Evolutionary conservation across 805 yeast species (phyloP).

Genomic region (Wickerhamiella occidentalis): DNA sequence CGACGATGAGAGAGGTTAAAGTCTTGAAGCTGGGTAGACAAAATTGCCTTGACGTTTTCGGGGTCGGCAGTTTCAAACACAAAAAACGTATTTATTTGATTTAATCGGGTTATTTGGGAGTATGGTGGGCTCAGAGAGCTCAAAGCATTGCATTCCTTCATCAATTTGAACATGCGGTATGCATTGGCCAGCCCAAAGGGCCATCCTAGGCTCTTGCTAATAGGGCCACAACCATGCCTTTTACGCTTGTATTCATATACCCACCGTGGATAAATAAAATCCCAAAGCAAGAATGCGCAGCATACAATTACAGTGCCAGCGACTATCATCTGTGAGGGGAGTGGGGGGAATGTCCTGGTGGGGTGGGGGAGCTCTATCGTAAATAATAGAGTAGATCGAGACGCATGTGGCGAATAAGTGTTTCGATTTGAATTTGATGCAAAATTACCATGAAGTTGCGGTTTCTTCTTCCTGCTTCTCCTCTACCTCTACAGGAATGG

Average conservation of each 20-base stretch:
- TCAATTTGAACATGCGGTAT: not conserved
- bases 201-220: conserved; percentile 1
- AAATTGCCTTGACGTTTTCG: conserved; percentile 25
- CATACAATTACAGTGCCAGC: not conserved
- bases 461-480: conserved; percentile 30
- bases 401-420: too few relatives aligned
- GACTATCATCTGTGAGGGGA: not conserved
- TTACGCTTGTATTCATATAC: conserved; percentile 9
- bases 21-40: conserved; percentile 26
- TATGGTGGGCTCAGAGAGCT: not conserved
- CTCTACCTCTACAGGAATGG: conserved; percentile 92
- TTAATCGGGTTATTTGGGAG: not conserved
- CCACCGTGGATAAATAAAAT: conserved; percentile 8
- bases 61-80: conserved; percentile 24
- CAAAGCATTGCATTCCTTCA: not conserved
- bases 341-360: too few relatives aligned
- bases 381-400: too few relatives aligned
- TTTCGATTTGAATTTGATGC: too few relatives aligned
- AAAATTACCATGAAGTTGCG: not conserved
- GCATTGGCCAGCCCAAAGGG: conserved; percentile 10
- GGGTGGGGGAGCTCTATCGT: too few relatives aligned
- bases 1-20: conserved; percentile 24
- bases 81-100: not conserved
- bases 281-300: not conserved
- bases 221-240: not conserved